These are phyloP conservation scores for Trichoderma aggressivum DNA, from an alignment of 2,329 filamentous ascomycete species.

Conservation along the genomic window DNA sequence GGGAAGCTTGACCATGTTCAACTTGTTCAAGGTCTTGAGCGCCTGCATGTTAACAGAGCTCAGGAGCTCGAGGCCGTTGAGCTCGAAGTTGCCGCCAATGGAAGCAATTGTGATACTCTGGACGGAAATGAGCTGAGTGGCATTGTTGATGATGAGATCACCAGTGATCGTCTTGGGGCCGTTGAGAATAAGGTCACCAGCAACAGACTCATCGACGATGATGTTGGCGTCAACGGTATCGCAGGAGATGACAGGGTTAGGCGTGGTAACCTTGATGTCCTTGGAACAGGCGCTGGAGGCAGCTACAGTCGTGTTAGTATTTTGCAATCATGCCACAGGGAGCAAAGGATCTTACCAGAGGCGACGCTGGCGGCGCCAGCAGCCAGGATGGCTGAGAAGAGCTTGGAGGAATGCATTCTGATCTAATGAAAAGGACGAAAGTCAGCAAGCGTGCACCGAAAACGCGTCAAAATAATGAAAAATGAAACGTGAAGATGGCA, in stretches of 20 bases:
- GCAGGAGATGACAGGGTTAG: constrained; percentile 64
- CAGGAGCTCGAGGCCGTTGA: constrained; percentile 67
- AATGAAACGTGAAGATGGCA: neutral
- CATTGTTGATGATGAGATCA: constrained; percentile 60
- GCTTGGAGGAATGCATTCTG: constrained; percentile 47
- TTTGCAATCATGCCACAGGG: neutral
- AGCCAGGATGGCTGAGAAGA: constrained; percentile 46
- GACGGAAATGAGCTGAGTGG: constrained; percentile 57
- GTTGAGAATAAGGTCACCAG: constrained; percentile 58
- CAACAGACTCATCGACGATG: constrained; percentile 55
- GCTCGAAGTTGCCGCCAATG: constrained; percentile 67
- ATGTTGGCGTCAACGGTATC: constrained; percentile 66
- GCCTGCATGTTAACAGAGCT: constrained; percentile 62
- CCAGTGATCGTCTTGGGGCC: constrained; percentile 57
- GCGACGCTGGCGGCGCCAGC: constrained; percentile 38
- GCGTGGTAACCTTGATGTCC: constrained; percentile 61
- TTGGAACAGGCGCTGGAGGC: constrained; percentile 36
- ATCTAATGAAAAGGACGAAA: constrained; percentile 23
- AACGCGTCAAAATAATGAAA: neutral
- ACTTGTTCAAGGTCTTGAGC: constrained; percentile 62
- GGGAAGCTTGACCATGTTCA: constrained; percentile 71
- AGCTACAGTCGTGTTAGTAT: neutral
- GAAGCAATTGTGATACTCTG: constrained; percentile 56
- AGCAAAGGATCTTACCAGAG: constrained; percentile 38
- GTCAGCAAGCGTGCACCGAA: constrained; percentile 4